phyloP scores from a whole-genome alignment of 23 red algal genomes.

The Cyanidiococcus yangmingshanensis region DNA sequence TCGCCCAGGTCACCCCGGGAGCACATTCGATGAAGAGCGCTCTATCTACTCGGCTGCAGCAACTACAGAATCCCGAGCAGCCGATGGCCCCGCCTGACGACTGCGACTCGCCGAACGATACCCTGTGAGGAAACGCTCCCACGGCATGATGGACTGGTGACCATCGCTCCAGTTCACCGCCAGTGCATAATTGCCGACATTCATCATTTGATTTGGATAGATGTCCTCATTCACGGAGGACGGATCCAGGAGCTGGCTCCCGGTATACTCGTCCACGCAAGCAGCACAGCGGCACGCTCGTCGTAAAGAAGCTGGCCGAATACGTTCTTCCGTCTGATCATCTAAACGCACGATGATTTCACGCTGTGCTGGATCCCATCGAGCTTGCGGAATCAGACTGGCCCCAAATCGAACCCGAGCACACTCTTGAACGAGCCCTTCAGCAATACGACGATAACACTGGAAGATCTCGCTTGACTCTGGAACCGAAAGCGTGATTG shows the following conservation, averaged over 20 bases:
- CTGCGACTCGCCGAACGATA: slow-evolving; percentile 10
- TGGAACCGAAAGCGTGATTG: slow-evolving; percentile 42
- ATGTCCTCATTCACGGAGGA: slow-evolving; percentile 38
- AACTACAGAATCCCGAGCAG: not conserved
- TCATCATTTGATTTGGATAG: slow-evolving; percentile 39
- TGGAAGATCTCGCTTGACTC: slow-evolving; percentile 31
- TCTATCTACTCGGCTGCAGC: not conserved
- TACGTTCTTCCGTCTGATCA: slow-evolving; percentile 23
- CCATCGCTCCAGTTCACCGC: slow-evolving; percentile 76
- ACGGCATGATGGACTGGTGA: slow-evolving; percentile 37
- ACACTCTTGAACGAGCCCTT: slow-evolving; percentile 62
- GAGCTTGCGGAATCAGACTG: slow-evolving; percentile 30
- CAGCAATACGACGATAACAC: slow-evolving; percentile 50
- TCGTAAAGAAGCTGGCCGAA: slow-evolving; percentile 48
- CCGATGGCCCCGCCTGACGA: not conserved
- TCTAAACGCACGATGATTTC: slow-evolving; percentile 39
- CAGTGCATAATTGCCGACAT: slow-evolving; percentile 92
- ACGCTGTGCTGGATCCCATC: slow-evolving; percentile 41
- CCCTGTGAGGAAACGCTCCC: slow-evolving; percentile 4
- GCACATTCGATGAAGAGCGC: not conserved
- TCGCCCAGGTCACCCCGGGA: not conserved
- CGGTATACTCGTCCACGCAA: slow-evolving; percentile 93
- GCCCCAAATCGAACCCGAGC: slow-evolving; percentile 65
- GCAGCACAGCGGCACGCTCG: slow-evolving; percentile 82
- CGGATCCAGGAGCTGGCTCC: slow-evolving; percentile 35